Evolutionary conservation across 306 rosid genomes (phyloP), one percentile per base, ranked within the genome.

Genomic region (Leucaena leucocephala): DNA sequence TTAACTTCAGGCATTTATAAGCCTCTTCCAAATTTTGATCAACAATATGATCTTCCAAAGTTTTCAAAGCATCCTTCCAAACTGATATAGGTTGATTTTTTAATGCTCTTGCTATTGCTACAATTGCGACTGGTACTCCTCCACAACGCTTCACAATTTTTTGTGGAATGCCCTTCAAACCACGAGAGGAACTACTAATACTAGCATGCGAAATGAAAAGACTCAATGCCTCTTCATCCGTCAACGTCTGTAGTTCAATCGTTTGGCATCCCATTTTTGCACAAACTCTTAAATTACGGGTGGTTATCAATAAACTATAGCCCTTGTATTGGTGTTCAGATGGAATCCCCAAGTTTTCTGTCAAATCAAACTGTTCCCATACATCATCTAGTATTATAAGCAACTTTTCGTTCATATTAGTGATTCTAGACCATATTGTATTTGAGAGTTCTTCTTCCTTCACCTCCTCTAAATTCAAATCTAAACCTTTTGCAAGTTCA

Each of bases 371-470:
- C 2, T 50, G 1, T 50, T 65, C 40, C 82, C 85, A 78, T 50
- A 77, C 79, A 27, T 77, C 82, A 77, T 82, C 82, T 0, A 82
- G 15, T 9, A 82, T 82, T 40, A 82, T 1, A 45, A 82, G 82
- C 13, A 63, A 8, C 11, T 14, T 78, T 0, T 61, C 36, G 16
- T 33, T 6, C 33, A 1, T 38, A 6, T 19, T 17, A 15, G 5
- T 59, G 27, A 83, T 46, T 72, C 80, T 68, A 2, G 0, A 1
- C 15, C 12, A 9, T 10, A 82, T 34, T 33, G 4, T 27, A 14
- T 3, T 22, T 8, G 46, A 8, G 12, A 43, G 46, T 9, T 0
- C 55, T 8, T 0, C 52, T 8, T 73, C 80, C 1, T 36, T 49
- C 2, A 7, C 77, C 19, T 13, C 80, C 1, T 35, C 7, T 12